Conservation (phyloP, 1,284 basidiomycete genomes). For the Peniophora sp. region DNA sequence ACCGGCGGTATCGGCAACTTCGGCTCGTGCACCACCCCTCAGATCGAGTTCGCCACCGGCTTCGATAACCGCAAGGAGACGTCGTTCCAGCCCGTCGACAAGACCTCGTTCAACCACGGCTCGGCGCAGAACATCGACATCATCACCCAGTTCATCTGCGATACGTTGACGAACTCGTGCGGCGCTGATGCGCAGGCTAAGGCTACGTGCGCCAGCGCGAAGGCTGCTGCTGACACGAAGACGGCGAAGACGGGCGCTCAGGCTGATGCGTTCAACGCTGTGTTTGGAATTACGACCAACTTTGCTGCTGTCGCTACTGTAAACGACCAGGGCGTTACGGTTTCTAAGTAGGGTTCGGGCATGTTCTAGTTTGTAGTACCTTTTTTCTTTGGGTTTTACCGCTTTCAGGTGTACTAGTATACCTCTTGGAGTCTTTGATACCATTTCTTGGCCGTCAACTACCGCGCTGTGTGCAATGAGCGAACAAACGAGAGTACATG, state of each 20-base stretch:
- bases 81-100: constrained; percentile 40
- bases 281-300: constrained; percentile 32
- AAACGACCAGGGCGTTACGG: neutral
- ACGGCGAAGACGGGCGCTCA: constrained; percentile 40
- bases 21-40: constrained; percentile 47
- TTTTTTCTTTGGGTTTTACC: too few relatives aligned
- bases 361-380: too few relatives aligned
- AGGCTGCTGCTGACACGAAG: constrained; percentile 31
- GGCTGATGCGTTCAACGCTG: constrained; percentile 47
- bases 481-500: too few relatives aligned
- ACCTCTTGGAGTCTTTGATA: too few relatives aligned
- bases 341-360: neutral
- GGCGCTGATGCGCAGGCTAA: constrained; percentile 42
- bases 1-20: constrained; percentile 33
- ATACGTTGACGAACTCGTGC: constrained; percentile 37
- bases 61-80: constrained; percentile 54
- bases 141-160: constrained; percentile 38
- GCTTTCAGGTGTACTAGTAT: too few relatives aligned
- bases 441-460: too few relatives aligned
- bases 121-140: constrained; percentile 45
- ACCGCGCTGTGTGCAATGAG: too few relatives aligned
- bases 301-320: constrained; percentile 6
- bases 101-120: constrained; percentile 40
- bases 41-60: constrained; percentile 53
- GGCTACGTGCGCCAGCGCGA: constrained; percentile 36